Evolutionary conservation across 441 rosid genomes (phyloP).

Genomic region (Oxalis stricta): DNA sequence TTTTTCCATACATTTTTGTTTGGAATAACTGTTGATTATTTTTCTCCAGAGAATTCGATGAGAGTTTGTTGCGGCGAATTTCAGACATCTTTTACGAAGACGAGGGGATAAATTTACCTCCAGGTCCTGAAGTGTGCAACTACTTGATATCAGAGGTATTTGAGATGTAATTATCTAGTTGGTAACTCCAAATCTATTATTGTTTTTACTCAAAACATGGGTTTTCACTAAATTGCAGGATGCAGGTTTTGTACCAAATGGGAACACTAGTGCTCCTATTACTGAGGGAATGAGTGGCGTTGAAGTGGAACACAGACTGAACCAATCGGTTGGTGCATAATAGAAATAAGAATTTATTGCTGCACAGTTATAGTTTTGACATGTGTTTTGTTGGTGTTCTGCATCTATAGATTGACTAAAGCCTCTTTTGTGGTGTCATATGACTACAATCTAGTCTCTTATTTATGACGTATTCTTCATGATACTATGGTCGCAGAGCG

Average conservation of each 20-base stretch:
- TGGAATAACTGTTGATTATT: not conserved
- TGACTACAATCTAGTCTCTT: too few relatives aligned
- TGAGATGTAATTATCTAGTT: conserved; percentile 5
- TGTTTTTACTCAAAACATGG: conserved; percentile 3
- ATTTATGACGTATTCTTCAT: not conserved
- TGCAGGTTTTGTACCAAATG: conserved; percentile 63
- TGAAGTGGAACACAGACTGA: conserved; percentile 67
- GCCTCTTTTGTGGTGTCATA: not conserved
- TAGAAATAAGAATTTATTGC: not conserved
- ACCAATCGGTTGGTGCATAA: conserved; percentile 38
- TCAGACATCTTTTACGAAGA: conserved; percentile 82
- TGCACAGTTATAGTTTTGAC: conserved; percentile 5
- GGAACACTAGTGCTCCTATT: conserved; percentile 35
- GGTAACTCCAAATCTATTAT: conserved; percentile 3
- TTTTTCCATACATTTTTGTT: not conserved
- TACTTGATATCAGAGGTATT: conserved; percentile 85
- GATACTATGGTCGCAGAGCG: not conserved
- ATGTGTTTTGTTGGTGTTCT: conserved; percentile 1
- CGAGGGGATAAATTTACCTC: conserved; percentile 59
- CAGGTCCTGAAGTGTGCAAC: conserved; percentile 86
- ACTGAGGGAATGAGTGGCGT: conserved; percentile 69
- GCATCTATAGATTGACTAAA: not conserved
- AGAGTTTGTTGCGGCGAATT: conserved; percentile 55
- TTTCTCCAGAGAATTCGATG: conserved; percentile 83
- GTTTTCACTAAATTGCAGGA: conserved; percentile 38